Evolutionary conservation across 805 yeast species (phyloP).

Genomic region (Cyberlindnera japonica): DNA sequence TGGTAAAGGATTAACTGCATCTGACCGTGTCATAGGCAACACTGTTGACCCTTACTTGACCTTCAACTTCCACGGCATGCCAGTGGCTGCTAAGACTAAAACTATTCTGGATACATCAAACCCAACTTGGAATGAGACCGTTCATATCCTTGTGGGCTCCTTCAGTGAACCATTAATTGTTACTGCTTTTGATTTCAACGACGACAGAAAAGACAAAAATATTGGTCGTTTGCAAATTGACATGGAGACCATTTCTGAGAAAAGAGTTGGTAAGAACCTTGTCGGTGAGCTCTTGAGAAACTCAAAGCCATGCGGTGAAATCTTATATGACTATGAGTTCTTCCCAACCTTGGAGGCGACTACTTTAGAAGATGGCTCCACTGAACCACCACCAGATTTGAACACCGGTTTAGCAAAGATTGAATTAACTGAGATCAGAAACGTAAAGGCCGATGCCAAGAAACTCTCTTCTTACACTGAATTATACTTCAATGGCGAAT

Average conservation of each 20-base stretch:
- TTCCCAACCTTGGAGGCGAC: constrained; percentile 66
- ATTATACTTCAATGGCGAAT: constrained; percentile 59
- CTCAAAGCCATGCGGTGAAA: constrained; percentile 76
- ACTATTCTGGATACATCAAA: constrained; percentile 59
- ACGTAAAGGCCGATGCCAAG: constrained; percentile 34
- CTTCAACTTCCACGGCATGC: constrained; percentile 55
- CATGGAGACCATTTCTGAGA: constrained; percentile 58
- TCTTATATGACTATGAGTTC: constrained; percentile 66
- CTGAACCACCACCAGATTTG: constrained; percentile 82
- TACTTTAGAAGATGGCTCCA: constrained; percentile 72
- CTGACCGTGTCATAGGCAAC: constrained; percentile 60
- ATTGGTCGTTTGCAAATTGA: constrained; percentile 77
- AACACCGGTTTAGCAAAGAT: constrained; percentile 88
- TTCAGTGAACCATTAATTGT: constrained; percentile 81
- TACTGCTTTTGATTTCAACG: constrained; percentile 72
- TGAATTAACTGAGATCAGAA: constrained; percentile 62
- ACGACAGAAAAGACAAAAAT: constrained; percentile 70
- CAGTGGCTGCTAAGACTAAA: constrained; percentile 68
- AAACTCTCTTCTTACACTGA: constrained; percentile 68
- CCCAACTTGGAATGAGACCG: constrained; percentile 84
- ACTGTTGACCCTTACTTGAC: constrained; percentile 89
- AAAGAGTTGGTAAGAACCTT: constrained; percentile 46
- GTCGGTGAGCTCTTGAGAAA: constrained; percentile 66
- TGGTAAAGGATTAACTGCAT: constrained; percentile 67
- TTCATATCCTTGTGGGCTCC: constrained; percentile 64